Evolutionary conservation across 2,329 filamentous ascomycete genomes (phyloP).

Genomic region (Herpotrichia juniperi): DNA sequence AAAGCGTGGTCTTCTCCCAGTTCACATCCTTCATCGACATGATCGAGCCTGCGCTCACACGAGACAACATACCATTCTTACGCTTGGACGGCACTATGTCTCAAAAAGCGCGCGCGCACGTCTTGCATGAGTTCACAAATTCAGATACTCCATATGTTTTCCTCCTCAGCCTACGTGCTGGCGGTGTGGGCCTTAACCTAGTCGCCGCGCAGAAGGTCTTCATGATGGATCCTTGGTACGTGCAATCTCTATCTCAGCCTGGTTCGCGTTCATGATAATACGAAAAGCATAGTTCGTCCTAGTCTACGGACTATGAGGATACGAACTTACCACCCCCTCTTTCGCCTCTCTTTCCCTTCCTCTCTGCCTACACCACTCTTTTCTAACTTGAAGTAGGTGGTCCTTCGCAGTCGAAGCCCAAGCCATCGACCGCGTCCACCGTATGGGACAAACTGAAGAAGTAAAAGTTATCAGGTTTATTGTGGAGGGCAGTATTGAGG

Average conservation of each 20-base stretch:
- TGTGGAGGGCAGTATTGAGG: slow-evolving; percentile 88
- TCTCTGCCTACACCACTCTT: no score
- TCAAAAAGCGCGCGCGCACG: slow-evolving; percentile 80
- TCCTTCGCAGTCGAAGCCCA: slow-evolving; percentile 96
- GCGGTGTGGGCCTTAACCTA: slow-evolving; percentile 91
- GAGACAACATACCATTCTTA: slow-evolving; percentile 77
- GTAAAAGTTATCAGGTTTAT: slow-evolving; percentile 90
- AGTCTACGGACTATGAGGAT: no score
- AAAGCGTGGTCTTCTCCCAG: slow-evolving; percentile 94
- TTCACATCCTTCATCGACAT: slow-evolving; percentile 96
- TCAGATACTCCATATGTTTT: slow-evolving; percentile 70
- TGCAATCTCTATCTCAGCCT: no score
- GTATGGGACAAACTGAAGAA: slow-evolving; percentile 90
- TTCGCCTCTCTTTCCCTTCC: no score
- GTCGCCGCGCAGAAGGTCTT: slow-evolving; percentile 88
- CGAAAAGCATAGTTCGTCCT: no score
- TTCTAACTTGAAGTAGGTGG: no score
- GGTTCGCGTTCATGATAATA: no score
- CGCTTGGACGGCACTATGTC: slow-evolving; percentile 90
- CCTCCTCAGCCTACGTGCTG: slow-evolving; percentile 83
- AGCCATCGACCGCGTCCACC: slow-evolving; percentile 95
- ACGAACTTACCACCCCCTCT: no score
- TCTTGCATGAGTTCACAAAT: slow-evolving; percentile 73
- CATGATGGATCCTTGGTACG: slow-evolving; percentile 99
- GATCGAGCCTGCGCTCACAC: slow-evolving; percentile 79